phyloP scores from a whole-genome alignment of 2,329 filamentous ascomycete genomes.

The Talaromyces sp. region DNA sequence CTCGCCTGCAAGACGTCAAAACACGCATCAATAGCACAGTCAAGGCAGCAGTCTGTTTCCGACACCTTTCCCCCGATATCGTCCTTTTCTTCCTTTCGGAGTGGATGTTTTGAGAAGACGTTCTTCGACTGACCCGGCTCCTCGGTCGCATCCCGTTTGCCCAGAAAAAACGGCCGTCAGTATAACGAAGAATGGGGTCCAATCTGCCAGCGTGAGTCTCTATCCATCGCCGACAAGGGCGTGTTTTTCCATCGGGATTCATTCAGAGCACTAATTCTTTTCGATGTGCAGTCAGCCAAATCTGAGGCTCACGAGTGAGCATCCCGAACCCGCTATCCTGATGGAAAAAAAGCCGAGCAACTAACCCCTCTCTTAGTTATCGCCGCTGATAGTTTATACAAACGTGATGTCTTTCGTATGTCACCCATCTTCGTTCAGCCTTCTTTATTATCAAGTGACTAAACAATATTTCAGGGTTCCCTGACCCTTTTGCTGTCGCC shows the following conservation, averaged over 20 bases:
- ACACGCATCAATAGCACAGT: neutral
- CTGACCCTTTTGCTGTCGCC: slow-evolving; percentile 94
- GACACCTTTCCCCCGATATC: neutral
- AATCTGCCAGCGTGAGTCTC: slow-evolving; percentile 58
- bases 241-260: neutral
- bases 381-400: slow-evolving; percentile 96
- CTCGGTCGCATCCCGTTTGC: slow-evolving; percentile 20
- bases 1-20: neutral
- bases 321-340: neutral
- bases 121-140: slow-evolving; percentile 31
- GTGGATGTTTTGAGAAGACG: slow-evolving; percentile 29
- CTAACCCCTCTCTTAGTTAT: slow-evolving; percentile 62
- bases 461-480: slow-evolving; percentile 64
- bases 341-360: neutral
- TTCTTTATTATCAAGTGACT: neutral
- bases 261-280: slow-evolving; percentile 15
- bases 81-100: neutral
- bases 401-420: slow-evolving; percentile 98
- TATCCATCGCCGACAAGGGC: neutral
- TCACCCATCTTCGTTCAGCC: slow-evolving; percentile 19
- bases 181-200: slow-evolving; percentile 47
- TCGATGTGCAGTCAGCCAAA: slow-evolving; percentile 63
- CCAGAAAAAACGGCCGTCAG: slow-evolving; percentile 17
- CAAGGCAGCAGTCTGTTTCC: neutral
- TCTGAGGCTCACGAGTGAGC: slow-evolving; percentile 83